A percentile compares a stretch with the other conserved stretches of the same genome.
Evolutionary conservation across 495 filamentous ascomycete genomes (phyloP).

Genomic region (Aspergillus mulundensis): DNA sequence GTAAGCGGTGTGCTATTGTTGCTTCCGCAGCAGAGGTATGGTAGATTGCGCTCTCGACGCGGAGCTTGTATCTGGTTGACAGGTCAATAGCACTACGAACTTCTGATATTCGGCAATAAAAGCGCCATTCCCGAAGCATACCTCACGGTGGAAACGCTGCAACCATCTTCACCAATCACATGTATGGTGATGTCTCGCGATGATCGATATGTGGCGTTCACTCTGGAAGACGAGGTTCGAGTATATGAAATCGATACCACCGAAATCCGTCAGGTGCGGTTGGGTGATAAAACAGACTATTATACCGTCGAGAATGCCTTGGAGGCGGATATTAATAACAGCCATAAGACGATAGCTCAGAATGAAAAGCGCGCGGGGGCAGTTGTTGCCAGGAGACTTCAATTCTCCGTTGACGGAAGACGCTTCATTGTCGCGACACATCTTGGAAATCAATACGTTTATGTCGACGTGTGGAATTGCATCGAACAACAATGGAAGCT

Average conservation of each 20-base stretch:
- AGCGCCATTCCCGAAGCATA: slow-evolving; percentile 15
- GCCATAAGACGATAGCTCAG: neutral
- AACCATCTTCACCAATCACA: slow-evolving; percentile 10
- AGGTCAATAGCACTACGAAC: slow-evolving; percentile 20
- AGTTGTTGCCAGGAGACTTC: slow-evolving; percentile 19
- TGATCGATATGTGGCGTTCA: slow-evolving; percentile 24
- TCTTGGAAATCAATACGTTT: slow-evolving; percentile 16
- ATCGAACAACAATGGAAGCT: slow-evolving; percentile 18
- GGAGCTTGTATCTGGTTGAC: neutral
- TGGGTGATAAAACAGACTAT: slow-evolving; percentile 9
- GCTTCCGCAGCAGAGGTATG: slow-evolving; percentile 23
- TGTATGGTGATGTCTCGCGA: slow-evolving; percentile 28
- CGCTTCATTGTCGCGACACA: slow-evolving; percentile 23
- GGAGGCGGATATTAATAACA: neutral
- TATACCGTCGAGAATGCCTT: slow-evolving; percentile 4
- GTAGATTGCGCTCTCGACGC: neutral
- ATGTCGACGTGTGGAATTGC: slow-evolving; percentile 26
- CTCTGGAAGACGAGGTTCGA: slow-evolving; percentile 21
- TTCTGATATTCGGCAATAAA: slow-evolving; percentile 18
- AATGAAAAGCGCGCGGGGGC: slow-evolving; percentile 6
- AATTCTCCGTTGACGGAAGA: slow-evolving; percentile 22
- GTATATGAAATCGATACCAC: slow-evolving; percentile 19
- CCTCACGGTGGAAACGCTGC: slow-evolving; percentile 18
- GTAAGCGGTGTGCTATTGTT: slow-evolving; percentile 21
- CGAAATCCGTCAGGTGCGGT: slow-evolving; percentile 15